Conservation (phyloP, 208 protist genomes). For the Herpetomonas muscarum region DNA sequence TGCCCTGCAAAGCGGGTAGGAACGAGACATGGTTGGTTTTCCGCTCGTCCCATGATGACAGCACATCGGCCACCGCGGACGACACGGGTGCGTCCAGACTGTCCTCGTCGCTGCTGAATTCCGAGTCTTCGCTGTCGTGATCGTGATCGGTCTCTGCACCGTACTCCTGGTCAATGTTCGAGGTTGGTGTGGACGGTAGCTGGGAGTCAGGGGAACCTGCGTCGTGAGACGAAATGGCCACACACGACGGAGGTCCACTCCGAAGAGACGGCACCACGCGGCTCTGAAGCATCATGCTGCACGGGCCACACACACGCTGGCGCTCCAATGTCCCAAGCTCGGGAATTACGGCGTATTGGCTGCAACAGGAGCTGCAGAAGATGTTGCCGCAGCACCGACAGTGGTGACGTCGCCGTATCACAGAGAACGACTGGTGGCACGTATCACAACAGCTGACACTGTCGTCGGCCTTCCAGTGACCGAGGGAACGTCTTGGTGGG, state of each 20-base stretch:
- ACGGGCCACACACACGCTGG: constrained; percentile 44
- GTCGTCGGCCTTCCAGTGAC: constrained; percentile 30
- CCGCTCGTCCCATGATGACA: constrained; percentile 32
- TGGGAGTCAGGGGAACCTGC: too few relatives aligned
- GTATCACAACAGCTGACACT: constrained; percentile 19
- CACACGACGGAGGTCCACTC: too few relatives aligned
- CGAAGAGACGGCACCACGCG: not conserved
- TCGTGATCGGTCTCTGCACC: too few relatives aligned
- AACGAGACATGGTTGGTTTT: constrained; percentile 30
- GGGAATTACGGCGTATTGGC: constrained; percentile 13
- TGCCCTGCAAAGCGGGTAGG: constrained; percentile 32
- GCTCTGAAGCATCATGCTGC: constrained; percentile 8
- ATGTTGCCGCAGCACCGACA: constrained; percentile 32
- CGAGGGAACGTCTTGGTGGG: constrained; percentile 13
- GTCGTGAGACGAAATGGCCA: too few relatives aligned
- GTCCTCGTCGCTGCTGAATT: constrained; percentile 5
- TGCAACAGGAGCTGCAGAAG: constrained; percentile 43
- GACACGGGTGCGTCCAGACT: constrained; percentile 21
- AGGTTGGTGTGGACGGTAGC: too few relatives aligned
- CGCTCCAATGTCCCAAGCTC: constrained; percentile 16
- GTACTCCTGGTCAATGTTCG: too few relatives aligned
- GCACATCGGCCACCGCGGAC: constrained; percentile 27
- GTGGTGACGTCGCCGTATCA: constrained; percentile 33
- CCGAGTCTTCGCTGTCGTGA: not conserved
- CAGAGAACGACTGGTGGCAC: constrained; percentile 23